phyloP scores from a whole-genome alignment of 345 rosid genomes.

The Alliaria petiolata region DNA sequence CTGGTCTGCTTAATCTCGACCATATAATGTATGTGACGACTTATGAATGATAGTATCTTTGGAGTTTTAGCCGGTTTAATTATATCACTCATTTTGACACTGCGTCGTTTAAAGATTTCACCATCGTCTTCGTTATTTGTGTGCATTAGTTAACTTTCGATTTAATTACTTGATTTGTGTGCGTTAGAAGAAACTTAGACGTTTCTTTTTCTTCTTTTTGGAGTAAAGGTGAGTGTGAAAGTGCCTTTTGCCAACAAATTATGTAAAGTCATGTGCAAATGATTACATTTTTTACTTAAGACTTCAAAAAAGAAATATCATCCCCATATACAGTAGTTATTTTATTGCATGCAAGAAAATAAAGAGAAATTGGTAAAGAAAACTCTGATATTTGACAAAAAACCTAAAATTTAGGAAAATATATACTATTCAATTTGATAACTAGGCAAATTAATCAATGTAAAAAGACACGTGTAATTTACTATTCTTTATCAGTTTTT shows the following conservation, averaged over 20 bases:
- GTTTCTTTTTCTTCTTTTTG: not conserved
- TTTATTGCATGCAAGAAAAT: not conserved
- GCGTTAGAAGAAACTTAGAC: not conserved
- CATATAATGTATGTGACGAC: not conserved
- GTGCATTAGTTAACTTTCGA: too few species aligned
- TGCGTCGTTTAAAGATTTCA: too few species aligned
- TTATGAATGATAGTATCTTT: not conserved
- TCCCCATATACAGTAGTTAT: not conserved
- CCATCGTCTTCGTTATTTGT: too few species aligned
- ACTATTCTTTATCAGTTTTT: not conserved
- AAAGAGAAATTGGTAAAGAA: not conserved
- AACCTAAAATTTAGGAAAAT: not conserved
- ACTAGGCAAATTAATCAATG: not conserved
- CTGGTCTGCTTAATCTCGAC: not conserved
- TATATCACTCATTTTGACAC: too few species aligned
- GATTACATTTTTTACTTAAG: not conserved
- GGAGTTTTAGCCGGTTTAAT: too few species aligned
- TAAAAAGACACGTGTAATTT: not conserved
- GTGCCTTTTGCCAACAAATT: not conserved
- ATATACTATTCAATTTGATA: not conserved
- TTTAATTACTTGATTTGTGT: not conserved
- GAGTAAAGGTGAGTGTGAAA: not conserved
- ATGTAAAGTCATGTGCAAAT: not conserved
- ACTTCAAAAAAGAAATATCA: not conserved
- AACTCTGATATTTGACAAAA: not conserved